Percentiles rank a stretch among this genome's conserved stretches.
Conservation (phyloP, 306 rosid genomes). For the Prunus kanzakura region DNA sequence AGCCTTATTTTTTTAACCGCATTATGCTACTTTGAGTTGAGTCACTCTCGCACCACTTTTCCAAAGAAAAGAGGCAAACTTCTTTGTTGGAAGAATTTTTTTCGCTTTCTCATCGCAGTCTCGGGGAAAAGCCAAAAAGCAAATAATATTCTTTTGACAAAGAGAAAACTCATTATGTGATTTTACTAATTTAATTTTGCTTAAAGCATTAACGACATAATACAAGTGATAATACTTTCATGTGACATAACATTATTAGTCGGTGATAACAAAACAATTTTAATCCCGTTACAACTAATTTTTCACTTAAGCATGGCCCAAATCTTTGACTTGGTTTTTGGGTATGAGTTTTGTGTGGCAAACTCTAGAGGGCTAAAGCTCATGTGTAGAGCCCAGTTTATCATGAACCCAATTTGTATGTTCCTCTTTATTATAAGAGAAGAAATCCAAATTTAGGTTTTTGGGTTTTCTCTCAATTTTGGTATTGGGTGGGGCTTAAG, state of each 20-base stretch:
- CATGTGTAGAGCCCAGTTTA: background rate
- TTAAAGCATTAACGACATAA: no score
- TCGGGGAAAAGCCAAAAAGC: background rate
- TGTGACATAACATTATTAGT: accelerated
- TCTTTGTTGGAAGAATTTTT: background rate
- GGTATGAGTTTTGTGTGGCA: background rate
- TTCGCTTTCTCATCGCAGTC: background rate
- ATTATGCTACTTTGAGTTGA: background rate
- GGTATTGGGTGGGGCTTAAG: background rate
- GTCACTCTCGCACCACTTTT: background rate
- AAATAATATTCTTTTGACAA: background rate
- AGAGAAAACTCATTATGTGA: background rate
- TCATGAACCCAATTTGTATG: background rate
- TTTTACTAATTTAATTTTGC: background rate
- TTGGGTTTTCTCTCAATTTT: background rate
- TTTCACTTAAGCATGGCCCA: no score
- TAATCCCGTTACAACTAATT: no score
- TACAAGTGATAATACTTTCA: accelerated
- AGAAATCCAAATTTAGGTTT: background rate
- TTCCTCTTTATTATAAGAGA: background rate
- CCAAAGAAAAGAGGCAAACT: constrained; percentile 1
- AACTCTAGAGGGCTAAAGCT: background rate
- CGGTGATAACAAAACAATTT: accelerated
- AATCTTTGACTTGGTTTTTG: background rate
- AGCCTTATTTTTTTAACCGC: background rate